Evolutionary conservation across 805 yeast genomes (phyloP), one percentile per base, ranked within the genome.

Genomic region (Priceomyces castillae): DNA sequence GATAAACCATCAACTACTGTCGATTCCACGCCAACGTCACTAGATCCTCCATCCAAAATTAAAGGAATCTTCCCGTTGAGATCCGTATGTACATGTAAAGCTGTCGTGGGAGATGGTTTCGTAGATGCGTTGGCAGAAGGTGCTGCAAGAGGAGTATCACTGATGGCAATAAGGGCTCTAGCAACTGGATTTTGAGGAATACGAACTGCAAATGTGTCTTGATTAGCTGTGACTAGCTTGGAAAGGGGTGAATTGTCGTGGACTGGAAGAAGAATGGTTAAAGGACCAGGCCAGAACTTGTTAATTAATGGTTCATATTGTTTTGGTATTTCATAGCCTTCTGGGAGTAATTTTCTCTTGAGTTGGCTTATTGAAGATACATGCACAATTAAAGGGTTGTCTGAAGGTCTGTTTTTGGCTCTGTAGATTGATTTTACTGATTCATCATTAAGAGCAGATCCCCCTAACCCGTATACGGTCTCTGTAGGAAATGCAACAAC

Each of bases 111-210:
- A 15, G 96, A 86, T 1, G 99, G 99, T 40, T 89, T 71, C 0
- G 99, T 94, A 1, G 97, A 89, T 1, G 97, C 92, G 63, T 94
- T 94, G 2, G 99, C 99, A 1, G 96, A 88, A 0, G 99, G 99
- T 0, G 99, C 99, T 1, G 99, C 99, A 30, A 94, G 65, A 1
- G 99, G 98, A 1, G 86, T 77, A 51, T 90, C 94, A 42, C 95
- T 80, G 10, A 86, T 56, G 1, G 88, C 86, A 42, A 94, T 90
- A 37, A 94, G 68, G 0, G 98, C 96, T 47, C 99, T 71, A 0
- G 98, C 98, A 1, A 94, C 78, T 0, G 92, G 88, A 62, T 92
- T 85, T 3, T 77, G 67, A 1, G 99, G 99, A 60, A 94, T 75
- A 46, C 99, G 74, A 1, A 90, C 95, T 0, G 97, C 99, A 59